Evolutionary conservation across 1,284 basidiomycete species (phyloP).

Genomic region (Heterobasidion parviporum): DNA sequence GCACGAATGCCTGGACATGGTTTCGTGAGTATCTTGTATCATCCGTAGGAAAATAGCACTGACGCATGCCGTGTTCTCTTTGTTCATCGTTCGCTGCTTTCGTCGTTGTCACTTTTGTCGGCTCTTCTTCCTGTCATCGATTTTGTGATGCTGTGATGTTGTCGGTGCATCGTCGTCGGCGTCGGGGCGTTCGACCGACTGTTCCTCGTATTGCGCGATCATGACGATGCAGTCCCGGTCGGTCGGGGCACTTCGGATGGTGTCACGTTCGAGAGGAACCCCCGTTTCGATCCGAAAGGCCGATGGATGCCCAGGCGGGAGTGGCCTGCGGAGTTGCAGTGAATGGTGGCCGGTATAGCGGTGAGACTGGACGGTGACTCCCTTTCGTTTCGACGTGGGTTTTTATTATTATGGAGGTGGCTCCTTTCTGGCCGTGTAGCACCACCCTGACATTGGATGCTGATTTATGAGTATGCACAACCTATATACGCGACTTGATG

Average conservation of each 20-base stretch:
- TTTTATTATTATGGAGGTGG: too few relatives aligned
- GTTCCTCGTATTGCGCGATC: not conserved
- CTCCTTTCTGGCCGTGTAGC: too few relatives aligned
- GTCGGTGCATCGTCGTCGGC: not conserved
- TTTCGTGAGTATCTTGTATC: conserved; percentile 44
- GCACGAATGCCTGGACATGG: conserved; percentile 55
- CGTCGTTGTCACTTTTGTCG: conserved; percentile 1
- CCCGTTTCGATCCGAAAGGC: conserved; percentile 65
- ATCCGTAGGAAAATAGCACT: not conserved
- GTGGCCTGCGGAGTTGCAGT: conserved; percentile 60
- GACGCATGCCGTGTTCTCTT: not conserved
- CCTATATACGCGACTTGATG: too few relatives aligned
- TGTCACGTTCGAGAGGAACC: conserved; percentile 58
- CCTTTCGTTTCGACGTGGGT: not conserved
- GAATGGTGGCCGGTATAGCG: not conserved
- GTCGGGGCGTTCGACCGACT: not conserved
- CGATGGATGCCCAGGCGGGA: conserved; percentile 55
- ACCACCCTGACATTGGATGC: too few relatives aligned
- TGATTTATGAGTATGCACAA: too few relatives aligned
- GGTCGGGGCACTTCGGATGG: conserved; percentile 53
- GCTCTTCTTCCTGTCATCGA: not conserved
- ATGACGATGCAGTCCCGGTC: conserved; percentile 52
- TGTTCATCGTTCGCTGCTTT: not conserved
- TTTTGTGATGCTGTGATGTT: not conserved
- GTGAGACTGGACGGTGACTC: not conserved